A percentile compares a stretch with the other conserved stretches of the same genome.
phyloP scores from a whole-genome alignment of 2,329 filamentous ascomycete species.

The Penicillium sp. region DNA sequence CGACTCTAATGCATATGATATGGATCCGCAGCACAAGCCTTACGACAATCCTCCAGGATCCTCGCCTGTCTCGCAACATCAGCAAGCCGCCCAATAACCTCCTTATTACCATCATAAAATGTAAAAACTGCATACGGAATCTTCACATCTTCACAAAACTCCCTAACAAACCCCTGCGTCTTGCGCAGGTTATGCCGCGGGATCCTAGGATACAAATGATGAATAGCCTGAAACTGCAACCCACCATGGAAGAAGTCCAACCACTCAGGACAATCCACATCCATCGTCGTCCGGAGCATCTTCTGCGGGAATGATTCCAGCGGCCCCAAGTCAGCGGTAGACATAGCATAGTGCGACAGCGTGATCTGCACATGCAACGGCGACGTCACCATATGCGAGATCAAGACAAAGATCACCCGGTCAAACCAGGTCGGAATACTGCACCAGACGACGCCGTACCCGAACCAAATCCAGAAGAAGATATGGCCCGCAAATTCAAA shows the following conservation, averaged over 20 bases:
- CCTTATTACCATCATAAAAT: slow-evolving; percentile 72
- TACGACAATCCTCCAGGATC: slow-evolving; percentile 68
- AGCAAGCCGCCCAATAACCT: slow-evolving; percentile 67
- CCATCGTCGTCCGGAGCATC: slow-evolving; percentile 89
- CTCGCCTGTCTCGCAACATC: slow-evolving; percentile 72
- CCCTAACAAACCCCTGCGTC: slow-evolving; percentile 68
- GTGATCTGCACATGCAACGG: slow-evolving; percentile 84
- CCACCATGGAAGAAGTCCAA: slow-evolving; percentile 84
- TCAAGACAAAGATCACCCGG: slow-evolving; percentile 68
- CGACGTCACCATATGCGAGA: slow-evolving; percentile 74
- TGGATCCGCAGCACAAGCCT: slow-evolving; percentile 27
- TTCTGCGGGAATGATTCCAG: slow-evolving; percentile 81
- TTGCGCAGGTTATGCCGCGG: slow-evolving; percentile 75
- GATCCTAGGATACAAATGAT: slow-evolving; percentile 76
- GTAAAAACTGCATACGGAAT: slow-evolving; percentile 82
- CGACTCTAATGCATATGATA: slow-evolving; percentile 13
- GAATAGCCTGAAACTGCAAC: slow-evolving; percentile 81
- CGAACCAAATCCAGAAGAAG: slow-evolving; percentile 82
- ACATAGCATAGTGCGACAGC: slow-evolving; percentile 90
- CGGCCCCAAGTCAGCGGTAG: slow-evolving; percentile 74
- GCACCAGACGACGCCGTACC: slow-evolving; percentile 70
- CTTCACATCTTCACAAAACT: slow-evolving; percentile 73
- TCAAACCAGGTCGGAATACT: slow-evolving; percentile 63
- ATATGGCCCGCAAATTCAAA: slow-evolving; percentile 68
- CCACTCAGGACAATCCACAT: slow-evolving; percentile 80